A percentile compares a stretch with the other conserved stretches of the same genome.
Conservation (phyloP, 2,329 filamentous ascomycete genomes). For the Fusarium sp. region DNA sequence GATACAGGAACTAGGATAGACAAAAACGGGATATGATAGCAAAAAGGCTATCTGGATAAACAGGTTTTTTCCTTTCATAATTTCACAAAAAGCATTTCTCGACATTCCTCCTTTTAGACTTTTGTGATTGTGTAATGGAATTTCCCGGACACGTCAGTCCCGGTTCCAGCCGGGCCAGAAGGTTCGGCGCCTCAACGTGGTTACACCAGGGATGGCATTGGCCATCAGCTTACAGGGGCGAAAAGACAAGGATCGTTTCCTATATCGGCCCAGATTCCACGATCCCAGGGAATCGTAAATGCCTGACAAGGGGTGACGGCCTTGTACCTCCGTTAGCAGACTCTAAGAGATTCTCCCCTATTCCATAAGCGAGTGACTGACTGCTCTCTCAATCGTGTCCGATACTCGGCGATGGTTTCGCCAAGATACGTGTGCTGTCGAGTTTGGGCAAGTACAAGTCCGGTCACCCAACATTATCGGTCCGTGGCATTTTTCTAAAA, state of each 20-base stretch:
- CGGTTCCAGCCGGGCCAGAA: neutral
- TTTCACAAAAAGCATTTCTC: neutral
- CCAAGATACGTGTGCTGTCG: neutral
- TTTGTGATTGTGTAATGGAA: neutral
- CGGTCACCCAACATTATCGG: conserved; percentile 4
- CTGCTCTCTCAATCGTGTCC: neutral
- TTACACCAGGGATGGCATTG: neutral
- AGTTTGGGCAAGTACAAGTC: neutral
- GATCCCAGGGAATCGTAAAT: conserved; percentile 1
- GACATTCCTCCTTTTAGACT: neutral
- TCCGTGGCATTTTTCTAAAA: neutral
- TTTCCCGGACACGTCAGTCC: neutral
- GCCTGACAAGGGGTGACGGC: conserved; percentile 1
- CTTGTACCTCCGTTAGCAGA: conserved; percentile 7
- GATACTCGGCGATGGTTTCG: neutral
- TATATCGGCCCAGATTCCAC: conserved; percentile 7
- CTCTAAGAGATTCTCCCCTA: neutral
- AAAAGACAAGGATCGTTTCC: neutral
- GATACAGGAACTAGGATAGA: conserved; percentile 12
- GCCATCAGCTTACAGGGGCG: neutral
- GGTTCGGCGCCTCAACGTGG: neutral
- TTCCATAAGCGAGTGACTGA: neutral
- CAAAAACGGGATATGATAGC: conserved; percentile 12
- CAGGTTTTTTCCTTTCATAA: neutral
- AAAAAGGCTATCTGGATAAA: neutral